Percentiles rank a stretch among this genome's conserved stretches.
Evolutionary conservation across 1,284 basidiomycete genomes (phyloP).

Genomic region (Mycosarcoma mackinlayi): DNA sequence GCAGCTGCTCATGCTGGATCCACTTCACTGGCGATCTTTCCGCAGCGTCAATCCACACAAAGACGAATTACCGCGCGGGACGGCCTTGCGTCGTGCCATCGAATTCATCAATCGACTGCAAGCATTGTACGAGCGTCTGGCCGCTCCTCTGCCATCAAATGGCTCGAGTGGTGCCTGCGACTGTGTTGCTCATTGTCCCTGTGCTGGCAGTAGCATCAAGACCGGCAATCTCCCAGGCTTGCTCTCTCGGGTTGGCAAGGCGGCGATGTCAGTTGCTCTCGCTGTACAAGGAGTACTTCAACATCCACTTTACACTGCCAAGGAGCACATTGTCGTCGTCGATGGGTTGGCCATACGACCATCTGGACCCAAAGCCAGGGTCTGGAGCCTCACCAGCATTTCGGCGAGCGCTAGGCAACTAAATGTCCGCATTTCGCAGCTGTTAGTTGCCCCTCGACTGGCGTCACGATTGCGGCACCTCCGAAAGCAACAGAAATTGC

Average conservation of each 20-base stretch:
- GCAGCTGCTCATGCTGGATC: slow-evolving; percentile 46
- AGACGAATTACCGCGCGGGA: slow-evolving; percentile 16
- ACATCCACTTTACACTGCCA: slow-evolving; percentile 10
- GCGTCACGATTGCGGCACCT: slow-evolving; percentile 21
- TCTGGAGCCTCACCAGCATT: slow-evolving; percentile 9
- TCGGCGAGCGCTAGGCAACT: slow-evolving; percentile 68
- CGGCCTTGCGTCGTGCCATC: slow-evolving; percentile 32
- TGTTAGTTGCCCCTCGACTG: slow-evolving; percentile 68
- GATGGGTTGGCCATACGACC: slow-evolving; percentile 13
- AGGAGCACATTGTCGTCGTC: slow-evolving; percentile 7
- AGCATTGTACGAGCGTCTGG: slow-evolving; percentile 5
- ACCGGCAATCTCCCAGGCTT: background rate
- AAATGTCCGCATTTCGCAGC: slow-evolving; percentile 68
- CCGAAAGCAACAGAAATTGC: slow-evolving; percentile 18
- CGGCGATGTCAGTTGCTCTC: slow-evolving; percentile 10
- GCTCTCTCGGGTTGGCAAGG: background rate
- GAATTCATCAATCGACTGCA: slow-evolving; percentile 30
- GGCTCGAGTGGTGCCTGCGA: no score
- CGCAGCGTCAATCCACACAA: slow-evolving; percentile 1
- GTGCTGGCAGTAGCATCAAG: no score
- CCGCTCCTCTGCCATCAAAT: background rate
- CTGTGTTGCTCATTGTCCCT: no score
- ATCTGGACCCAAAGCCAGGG: slow-evolving; percentile 1
- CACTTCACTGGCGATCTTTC: slow-evolving; percentile 61
- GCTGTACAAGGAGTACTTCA: slow-evolving; percentile 13